A percentile compares a stretch with the other conserved stretches of the same genome.
These are phyloP conservation scores for Phytophthora cryptogea DNA, from an alignment of 352 stramenopile species.

Conservation along the genomic window DNA sequence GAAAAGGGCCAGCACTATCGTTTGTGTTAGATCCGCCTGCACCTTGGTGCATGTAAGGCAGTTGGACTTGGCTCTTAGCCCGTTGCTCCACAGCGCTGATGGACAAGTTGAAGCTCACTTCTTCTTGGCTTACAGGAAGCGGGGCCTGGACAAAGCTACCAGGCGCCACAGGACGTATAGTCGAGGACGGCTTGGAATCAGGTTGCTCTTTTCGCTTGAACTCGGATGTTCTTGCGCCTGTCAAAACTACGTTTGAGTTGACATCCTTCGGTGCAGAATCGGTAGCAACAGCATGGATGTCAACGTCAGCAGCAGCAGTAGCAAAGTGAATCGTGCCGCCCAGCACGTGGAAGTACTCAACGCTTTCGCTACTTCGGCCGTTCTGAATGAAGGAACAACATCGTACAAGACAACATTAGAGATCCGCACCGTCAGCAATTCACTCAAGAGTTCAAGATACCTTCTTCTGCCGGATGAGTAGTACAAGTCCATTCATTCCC, in stretches of 20 bases:
- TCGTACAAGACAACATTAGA: slow-evolving; percentile 10
- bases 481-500: slow-evolving; percentile 58
- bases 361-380: slow-evolving; percentile 57
- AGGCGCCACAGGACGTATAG: neutral
- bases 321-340: slow-evolving; percentile 36
- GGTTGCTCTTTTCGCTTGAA: slow-evolving; percentile 13
- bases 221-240: slow-evolving; percentile 3
- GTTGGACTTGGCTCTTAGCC: slow-evolving; percentile 63
- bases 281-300: neutral
- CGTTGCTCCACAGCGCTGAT: slow-evolving; percentile 62
- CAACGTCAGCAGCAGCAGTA: slow-evolving; percentile 12
- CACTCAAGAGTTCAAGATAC: slow-evolving; percentile 23
- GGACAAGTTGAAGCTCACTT: slow-evolving; percentile 76
- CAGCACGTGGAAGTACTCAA: slow-evolving; percentile 65
- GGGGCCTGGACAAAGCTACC: slow-evolving; percentile 19
- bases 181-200: neutral
- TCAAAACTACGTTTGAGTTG: neutral
- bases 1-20: slow-evolving; percentile 3
- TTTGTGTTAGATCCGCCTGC: neutral
- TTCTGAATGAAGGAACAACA: slow-evolving; percentile 43
- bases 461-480: slow-evolving; percentile 70
- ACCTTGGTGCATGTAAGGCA: slow-evolving; percentile 76
- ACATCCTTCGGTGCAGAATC: slow-evolving; percentile 6
- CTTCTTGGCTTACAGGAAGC: slow-evolving; percentile 54
- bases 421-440: neutral